Evolutionary conservation across 2,329 filamentous ascomycete genomes (phyloP), one percentile per base, ranked within the genome.

Genomic region (Fusarium globosum): DNA sequence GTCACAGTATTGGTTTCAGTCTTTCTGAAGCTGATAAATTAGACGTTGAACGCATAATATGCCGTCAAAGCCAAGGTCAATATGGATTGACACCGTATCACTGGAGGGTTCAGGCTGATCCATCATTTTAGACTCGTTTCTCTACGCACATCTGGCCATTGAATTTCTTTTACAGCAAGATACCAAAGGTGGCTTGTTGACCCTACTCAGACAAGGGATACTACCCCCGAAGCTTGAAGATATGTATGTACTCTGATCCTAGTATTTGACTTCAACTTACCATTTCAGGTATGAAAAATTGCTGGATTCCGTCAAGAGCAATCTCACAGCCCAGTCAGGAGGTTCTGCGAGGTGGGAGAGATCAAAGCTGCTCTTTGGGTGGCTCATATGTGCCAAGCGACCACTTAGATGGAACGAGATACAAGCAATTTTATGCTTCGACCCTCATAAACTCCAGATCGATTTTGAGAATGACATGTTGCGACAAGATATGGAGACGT

Each of bases 361-460:
- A 11, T 61, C 63, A 15, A 68, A 61, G 3, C 43, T 41, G 0
- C 12, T 68, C 0, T 55, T 68, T 1, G 65, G 65, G 1, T 68
- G 65, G 65, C 63, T 68, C 6, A 49, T 68, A 3, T 68, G 65
- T 4, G 46, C 55, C 8, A 68, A 55, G 1, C 6, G 65, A 4
- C 63, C 55, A 2, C 63, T 68, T 0, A 49, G 21, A 14, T 68
- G 65, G 65, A 12, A 68, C 9, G 65, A 68, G 16, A 35, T 68
- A 10, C 65, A 68, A 5, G 65, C 63, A 5, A 68, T 68, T 0
- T 2, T 68, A 20, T 68, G 30, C 18, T 68, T 68, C 0, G 8
- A 68, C 3, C 36, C 41, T 3, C 0, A 12, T 0, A 28, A 13
- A 0, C 55, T 68, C 3, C 26, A 35, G 0, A 21, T 68, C 1